Evolutionary conservation across 2,329 filamentous ascomycete genomes (phyloP).

Genomic region (Colletotrichum sp.): DNA sequence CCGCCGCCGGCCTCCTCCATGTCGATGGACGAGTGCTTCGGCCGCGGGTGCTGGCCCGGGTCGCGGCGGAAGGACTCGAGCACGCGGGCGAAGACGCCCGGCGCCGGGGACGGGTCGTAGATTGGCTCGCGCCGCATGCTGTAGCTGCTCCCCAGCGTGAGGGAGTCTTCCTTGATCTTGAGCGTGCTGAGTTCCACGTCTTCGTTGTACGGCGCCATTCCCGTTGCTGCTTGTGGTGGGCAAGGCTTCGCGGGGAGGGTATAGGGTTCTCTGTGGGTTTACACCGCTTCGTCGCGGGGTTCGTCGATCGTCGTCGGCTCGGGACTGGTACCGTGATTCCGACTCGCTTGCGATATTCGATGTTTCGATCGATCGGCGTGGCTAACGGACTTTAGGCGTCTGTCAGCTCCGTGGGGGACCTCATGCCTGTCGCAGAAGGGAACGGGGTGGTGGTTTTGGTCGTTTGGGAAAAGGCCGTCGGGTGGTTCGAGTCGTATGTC

Average conservation of each 20-base stretch:
- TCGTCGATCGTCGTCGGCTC: neutral
- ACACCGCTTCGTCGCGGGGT: neutral
- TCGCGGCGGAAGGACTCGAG: conserved; percentile 70
- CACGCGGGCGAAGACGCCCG: conserved; percentile 46
- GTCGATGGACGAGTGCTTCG: conserved; percentile 42
- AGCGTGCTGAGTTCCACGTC: conserved; percentile 63
- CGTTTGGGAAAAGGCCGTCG: neutral
- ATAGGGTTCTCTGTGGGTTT: neutral
- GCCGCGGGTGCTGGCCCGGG: conserved; percentile 52
- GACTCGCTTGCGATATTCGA: neutral
- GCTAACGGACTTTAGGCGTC: neutral
- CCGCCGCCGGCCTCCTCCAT: conserved; percentile 27
- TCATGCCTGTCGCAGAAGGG: conserved; percentile 12
- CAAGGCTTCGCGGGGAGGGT: neutral
- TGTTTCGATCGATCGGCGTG: neutral
- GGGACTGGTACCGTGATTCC: neutral
- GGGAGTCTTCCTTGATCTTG: conserved; percentile 62
- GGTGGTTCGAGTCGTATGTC: neutral
- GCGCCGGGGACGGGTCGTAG: conserved; percentile 42
- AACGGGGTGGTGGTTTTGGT: neutral
- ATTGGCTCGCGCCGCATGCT: conserved; percentile 58
- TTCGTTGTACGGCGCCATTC: conserved; percentile 40
- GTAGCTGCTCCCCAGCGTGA: conserved; percentile 53
- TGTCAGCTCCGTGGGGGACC: neutral
- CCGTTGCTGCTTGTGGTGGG: neutral